Evolutionary conservation across 1,284 basidiomycete species (phyloP).

Genomic region (Farysia itapuensis): DNA sequence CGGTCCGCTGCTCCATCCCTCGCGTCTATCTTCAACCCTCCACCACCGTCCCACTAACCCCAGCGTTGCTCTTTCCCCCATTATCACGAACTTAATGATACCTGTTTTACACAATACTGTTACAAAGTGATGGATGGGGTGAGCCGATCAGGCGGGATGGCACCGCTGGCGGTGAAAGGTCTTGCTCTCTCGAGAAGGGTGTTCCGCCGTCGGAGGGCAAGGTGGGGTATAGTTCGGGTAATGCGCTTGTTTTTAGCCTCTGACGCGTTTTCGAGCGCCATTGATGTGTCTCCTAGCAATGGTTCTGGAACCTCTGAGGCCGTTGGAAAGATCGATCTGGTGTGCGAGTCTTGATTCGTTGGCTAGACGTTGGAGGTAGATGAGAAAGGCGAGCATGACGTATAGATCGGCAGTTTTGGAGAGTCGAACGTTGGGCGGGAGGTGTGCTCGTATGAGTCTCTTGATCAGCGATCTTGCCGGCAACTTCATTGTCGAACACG

Average conservation of each 20-base stretch:
- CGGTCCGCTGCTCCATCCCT: constrained; percentile 23
- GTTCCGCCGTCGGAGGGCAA: too few species aligned
- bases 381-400: constrained; percentile 32
- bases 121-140: too few species aligned
- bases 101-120: too few species aligned
- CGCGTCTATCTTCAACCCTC: constrained; percentile 26
- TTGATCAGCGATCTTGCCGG: constrained; percentile 31
- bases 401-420: constrained; percentile 36
- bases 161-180: background rate
- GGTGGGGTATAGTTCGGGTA: too few species aligned
- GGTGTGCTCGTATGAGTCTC: constrained; percentile 27
- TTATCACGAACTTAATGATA: too few species aligned
- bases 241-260: too few species aligned
- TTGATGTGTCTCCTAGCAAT: constrained; percentile 27
- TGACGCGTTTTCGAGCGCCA: constrained; percentile 31
- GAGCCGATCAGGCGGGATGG: background rate
- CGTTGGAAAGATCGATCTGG: constrained; percentile 31
- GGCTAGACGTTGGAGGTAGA: constrained; percentile 32
- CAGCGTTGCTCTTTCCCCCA: too few species aligned
- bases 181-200: too few species aligned
- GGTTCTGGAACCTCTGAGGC: constrained; percentile 13
- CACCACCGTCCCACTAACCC: too few species aligned
- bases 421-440: constrained; percentile 26
- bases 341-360: constrained; percentile 28
- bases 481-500: constrained; percentile 34